These are phyloP conservation scores for Cladosporium colombiae DNA, from an alignment of 2,329 filamentous ascomycete genomes.

Conservation along the genomic window DNA sequence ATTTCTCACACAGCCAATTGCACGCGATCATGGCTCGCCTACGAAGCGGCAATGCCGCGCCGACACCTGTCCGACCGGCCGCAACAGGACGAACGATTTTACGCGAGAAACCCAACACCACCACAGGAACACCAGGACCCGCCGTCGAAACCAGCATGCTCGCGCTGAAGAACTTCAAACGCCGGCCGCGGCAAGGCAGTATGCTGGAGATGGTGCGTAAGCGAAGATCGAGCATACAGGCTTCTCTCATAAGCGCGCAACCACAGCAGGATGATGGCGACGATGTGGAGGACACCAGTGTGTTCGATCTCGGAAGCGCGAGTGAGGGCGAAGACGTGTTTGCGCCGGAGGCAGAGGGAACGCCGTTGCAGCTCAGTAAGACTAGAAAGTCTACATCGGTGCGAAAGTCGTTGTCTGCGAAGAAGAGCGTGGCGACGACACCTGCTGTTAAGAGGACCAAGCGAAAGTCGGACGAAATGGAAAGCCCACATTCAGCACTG, in stretches of 20 bases:
- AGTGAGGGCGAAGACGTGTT: constrained; percentile 45
- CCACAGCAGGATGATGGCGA: constrained; percentile 37
- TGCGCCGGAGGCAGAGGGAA: constrained; percentile 67
- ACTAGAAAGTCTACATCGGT: constrained; percentile 29
- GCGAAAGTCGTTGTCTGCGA: constrained; percentile 27
- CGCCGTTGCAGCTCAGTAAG: constrained; percentile 58
- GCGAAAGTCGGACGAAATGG: constrained; percentile 30
- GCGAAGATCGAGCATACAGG: constrained; percentile 28
- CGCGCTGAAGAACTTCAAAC: constrained; percentile 53
- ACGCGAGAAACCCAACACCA: constrained; percentile 19
- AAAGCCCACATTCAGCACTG: constrained; percentile 25
- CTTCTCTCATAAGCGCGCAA: constrained; percentile 25
- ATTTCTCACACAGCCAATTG: neutral
- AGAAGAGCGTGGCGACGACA: constrained; percentile 21
- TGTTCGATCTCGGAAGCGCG: constrained; percentile 32
- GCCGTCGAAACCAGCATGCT: constrained; percentile 48
- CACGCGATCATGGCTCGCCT: constrained; percentile 14
- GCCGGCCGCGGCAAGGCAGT: constrained; percentile 51
- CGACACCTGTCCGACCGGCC: neutral
- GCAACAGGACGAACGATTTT: constrained; percentile 7
- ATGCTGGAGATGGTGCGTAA: constrained; percentile 52
- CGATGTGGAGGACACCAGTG: constrained; percentile 30
- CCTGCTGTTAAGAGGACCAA: constrained; percentile 35
- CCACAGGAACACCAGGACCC: constrained; percentile 25
- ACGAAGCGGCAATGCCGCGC: constrained; percentile 15